Percentiles rank a stretch among this genome's conserved stretches.
phyloP scores from a whole-genome alignment of 208 protist genomes.

The Wallacemonas collosoma region DNA sequence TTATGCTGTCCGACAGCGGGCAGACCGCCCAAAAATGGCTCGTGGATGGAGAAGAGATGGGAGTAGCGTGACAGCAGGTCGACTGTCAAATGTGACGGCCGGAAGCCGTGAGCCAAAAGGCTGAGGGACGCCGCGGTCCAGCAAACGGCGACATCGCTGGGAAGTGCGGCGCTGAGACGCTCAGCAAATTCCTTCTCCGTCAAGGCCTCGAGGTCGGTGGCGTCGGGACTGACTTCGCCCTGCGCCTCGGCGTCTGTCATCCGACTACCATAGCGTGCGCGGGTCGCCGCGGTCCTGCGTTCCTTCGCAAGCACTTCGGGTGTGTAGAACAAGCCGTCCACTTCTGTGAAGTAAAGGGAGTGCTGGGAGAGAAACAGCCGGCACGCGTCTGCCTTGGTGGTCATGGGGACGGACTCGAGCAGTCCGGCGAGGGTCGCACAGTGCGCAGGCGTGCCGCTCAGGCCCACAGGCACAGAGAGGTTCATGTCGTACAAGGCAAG shows the following conservation, averaged over 20 bases:
- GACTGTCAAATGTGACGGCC: conserved; percentile 24
- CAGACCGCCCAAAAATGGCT: conserved; percentile 27
- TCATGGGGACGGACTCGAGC: not conserved
- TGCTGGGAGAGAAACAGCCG: conserved; percentile 64
- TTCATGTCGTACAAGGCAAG: conserved; percentile 25
- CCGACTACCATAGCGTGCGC: not conserved
- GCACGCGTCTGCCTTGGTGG: conserved; percentile 17
- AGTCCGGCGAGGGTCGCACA: not conserved
- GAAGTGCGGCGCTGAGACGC: conserved; percentile 41
- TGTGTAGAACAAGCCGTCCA: conserved; percentile 51
- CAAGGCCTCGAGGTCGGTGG: conserved; percentile 14
- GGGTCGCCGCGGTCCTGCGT: not conserved
- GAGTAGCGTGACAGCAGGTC: conserved; percentile 28
- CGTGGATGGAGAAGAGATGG: conserved; percentile 23
- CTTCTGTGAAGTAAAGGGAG: conserved; percentile 57
- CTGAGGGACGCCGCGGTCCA: conserved; percentile 22
- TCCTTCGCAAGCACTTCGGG: conserved; percentile 36
- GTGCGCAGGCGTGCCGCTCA: not conserved
- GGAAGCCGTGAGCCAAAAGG: not conserved
- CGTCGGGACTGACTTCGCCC: conserved; percentile 2
- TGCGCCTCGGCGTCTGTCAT: not conserved
- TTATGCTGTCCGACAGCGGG: conserved; percentile 44
- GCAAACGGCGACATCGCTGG: conserved; percentile 29
- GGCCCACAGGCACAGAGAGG: not conserved
- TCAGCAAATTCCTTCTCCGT: conserved; percentile 26